Conservation (phyloP, 164 flowering plant genomes). For the Taxillus chinensis region DNA sequence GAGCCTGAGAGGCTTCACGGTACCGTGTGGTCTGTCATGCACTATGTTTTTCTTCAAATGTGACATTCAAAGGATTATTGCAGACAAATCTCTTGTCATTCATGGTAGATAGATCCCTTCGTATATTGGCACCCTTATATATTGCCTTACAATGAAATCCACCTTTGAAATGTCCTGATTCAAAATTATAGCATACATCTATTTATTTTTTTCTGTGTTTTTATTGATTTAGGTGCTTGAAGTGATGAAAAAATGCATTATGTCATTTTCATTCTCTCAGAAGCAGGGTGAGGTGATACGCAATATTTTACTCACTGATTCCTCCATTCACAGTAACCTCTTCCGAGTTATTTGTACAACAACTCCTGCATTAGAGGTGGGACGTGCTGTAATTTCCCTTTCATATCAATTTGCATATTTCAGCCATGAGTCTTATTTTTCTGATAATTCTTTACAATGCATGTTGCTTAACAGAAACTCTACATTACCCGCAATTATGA, state of each 20-base stretch:
- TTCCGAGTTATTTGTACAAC: slow-evolving; percentile 63
- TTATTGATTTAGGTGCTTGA: slow-evolving; percentile 56
- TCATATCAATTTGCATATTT: neutral
- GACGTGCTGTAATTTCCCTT: slow-evolving; percentile 6
- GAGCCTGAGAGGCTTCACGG: too few species aligned
- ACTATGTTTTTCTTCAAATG: too few species aligned
- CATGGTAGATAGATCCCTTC: too few species aligned
- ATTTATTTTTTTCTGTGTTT: neutral
- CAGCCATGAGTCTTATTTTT: neutral
- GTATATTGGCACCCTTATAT: too few species aligned
- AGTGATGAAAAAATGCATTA: slow-evolving; percentile 58
- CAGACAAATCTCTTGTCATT: too few species aligned
- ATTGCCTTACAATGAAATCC: too few species aligned
- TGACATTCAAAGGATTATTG: too few species aligned
- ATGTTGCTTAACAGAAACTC: slow-evolving; percentile 40
- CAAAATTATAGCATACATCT: too few species aligned
- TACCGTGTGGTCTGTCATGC: too few species aligned
- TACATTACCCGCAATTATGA: slow-evolving; percentile 60
- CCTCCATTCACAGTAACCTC: slow-evolving; percentile 66
- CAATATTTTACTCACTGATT: slow-evolving; percentile 54
- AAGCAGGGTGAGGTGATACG: slow-evolving; percentile 41
- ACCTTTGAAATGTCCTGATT: too few species aligned
- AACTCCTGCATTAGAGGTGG: slow-evolving; percentile 58
- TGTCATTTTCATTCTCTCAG: slow-evolving; percentile 19
- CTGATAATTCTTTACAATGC: neutral